phyloP scores from a whole-genome alignment of 2,329 filamentous ascomycete genomes.

The Dendryphion nanum region DNA sequence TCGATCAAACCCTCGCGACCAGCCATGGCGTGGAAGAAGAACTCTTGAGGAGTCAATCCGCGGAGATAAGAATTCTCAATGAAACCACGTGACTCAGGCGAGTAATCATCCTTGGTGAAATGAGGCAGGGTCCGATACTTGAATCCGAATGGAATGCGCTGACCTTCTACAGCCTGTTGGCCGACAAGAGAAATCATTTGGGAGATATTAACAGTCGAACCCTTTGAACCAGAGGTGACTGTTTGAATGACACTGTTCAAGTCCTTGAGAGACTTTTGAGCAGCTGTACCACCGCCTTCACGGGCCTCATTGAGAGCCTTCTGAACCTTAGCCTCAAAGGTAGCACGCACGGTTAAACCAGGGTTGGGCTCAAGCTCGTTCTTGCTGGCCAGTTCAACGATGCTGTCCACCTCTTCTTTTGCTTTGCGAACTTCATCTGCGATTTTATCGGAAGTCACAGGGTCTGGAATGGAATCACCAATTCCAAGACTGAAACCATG shows the following conservation, averaged over 20 bases:
- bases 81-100: constrained; percentile 92
- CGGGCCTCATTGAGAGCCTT: constrained; percentile 91
- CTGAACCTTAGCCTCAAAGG: constrained; percentile 96
- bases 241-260: constrained; percentile 96
- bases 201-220: constrained; percentile 98
- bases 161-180: constrained; percentile 97
- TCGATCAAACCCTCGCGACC: constrained; percentile 99
- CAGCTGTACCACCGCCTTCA: constrained; percentile 92
- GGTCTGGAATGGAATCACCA: constrained; percentile 94
- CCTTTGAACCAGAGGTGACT: constrained; percentile 95
- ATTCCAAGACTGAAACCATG: constrained; percentile 98
- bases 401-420: constrained; percentile 74
- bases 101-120: constrained; percentile 99
- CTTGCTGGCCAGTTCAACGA: constrained; percentile 76
- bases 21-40: constrained; percentile 99
- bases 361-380: constrained; percentile 90
- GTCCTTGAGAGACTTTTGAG: constrained; percentile 90
- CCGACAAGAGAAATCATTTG: constrained; percentile 99
- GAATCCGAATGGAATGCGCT: constrained; percentile 98
- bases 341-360: constrained; percentile 98
- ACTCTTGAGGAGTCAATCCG: constrained; percentile 91
- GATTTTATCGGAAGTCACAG: constrained; percentile 78
- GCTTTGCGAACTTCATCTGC: constrained; percentile 76
- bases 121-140: constrained; percentile 96
- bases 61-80: constrained; percentile 98